Conservation (phyloP, 306 rosid species). For the Pachyrhizus erosus region DNA sequence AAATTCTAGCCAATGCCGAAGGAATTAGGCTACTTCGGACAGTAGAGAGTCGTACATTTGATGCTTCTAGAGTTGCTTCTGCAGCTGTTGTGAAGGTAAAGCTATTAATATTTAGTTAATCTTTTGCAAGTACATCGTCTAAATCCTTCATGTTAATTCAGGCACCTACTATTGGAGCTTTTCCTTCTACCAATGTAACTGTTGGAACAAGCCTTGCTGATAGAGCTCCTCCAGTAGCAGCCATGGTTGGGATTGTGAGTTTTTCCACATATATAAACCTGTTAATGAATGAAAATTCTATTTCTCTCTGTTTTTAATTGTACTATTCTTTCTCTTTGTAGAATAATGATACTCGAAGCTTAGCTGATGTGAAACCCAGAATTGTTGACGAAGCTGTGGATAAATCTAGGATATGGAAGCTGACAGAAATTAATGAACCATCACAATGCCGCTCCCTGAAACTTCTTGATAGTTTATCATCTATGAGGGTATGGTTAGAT, state of each 20-base stretch:
- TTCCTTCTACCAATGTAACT: constrained; percentile 67
- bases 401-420: constrained; percentile 92
- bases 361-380: constrained; percentile 92
- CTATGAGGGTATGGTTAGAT: constrained; percentile 72
- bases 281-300: constrained; percentile 32
- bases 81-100: constrained; percentile 88
- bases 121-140: constrained; percentile 33
- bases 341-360: constrained; percentile 84
- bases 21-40: constrained; percentile 88
- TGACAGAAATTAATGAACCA: constrained; percentile 79
- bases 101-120: constrained; percentile 37
- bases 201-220: constrained; percentile 90
- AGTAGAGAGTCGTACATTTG: constrained; percentile 83
- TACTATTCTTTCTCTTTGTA: constrained; percentile 50
- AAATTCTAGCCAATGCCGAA: constrained; percentile 87
- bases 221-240: constrained; percentile 74
- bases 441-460: constrained; percentile 89
- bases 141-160: constrained; percentile 53
- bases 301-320: constrained; percentile 37
- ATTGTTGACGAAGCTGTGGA: constrained; percentile 81
- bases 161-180: constrained; percentile 70
- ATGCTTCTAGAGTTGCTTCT: constrained; percentile 89
- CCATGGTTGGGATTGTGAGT: constrained; percentile 90
- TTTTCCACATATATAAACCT: constrained; percentile 26
- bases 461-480: constrained; percentile 82